These are phyloP conservation scores for Phytopythium boreale DNA, from an alignment of 352 stramenopile genomes.

Conservation along the genomic window DNA sequence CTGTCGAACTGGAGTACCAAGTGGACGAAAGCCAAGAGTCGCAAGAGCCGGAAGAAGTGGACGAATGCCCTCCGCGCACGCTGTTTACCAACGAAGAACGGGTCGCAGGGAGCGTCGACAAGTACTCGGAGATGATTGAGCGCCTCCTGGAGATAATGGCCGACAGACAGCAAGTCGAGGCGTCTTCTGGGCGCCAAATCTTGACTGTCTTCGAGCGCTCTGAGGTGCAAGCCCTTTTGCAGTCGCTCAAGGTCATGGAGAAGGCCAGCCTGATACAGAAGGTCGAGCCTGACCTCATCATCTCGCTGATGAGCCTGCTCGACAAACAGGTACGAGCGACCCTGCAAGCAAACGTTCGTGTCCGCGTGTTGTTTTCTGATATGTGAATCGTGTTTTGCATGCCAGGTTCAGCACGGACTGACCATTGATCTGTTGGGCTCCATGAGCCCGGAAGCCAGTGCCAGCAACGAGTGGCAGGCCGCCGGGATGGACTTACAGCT, in stretches of 20 bases:
- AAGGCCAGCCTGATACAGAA: constrained; percentile 61
- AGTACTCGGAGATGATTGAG: constrained; percentile 55
- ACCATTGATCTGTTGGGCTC: constrained; percentile 2
- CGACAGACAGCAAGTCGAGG: constrained; percentile 26
- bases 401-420: constrained; percentile 4
- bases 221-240: constrained; percentile 63
- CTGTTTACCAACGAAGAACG: constrained; percentile 55
- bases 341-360: too few relatives aligned
- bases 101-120: constrained; percentile 54
- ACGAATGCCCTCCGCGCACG: constrained; percentile 25
- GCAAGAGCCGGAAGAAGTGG: constrained; percentile 8
- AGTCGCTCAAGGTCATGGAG: constrained; percentile 64
- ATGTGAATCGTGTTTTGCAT: not conserved
- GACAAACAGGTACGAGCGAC: constrained; percentile 44
- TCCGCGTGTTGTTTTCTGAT: not conserved
- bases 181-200: constrained; percentile 20
- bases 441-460: not conserved
- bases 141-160: constrained; percentile 36
- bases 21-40: constrained; percentile 1
- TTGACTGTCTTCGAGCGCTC: constrained; percentile 41
- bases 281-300: constrained; percentile 48
- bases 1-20: constrained; percentile 7
- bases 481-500: constrained; percentile 32
- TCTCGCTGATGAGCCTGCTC: constrained; percentile 48
- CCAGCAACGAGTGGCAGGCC: constrained; percentile 29